Percentiles rank a stretch among this genome's conserved stretches.
These are phyloP conservation scores for Heliamphora exappendiculata DNA, from an alignment of 148 eudicot species.

Conservation along the genomic window DNA sequence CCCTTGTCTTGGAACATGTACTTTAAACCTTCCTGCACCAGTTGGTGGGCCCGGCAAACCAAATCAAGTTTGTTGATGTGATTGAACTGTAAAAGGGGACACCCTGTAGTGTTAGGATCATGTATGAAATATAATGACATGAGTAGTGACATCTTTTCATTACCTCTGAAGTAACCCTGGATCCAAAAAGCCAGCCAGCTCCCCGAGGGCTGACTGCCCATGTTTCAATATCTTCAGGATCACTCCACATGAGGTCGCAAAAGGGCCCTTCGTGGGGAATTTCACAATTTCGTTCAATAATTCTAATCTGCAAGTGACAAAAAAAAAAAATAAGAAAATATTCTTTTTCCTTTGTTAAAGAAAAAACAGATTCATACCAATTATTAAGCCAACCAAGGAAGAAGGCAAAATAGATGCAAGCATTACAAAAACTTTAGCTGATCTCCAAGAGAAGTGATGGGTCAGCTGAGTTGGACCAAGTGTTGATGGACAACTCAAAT, in stretches of 20 bases:
- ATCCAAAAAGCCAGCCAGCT: conserved; percentile 99
- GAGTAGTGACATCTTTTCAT: neutral
- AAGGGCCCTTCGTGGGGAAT: conserved; percentile 99
- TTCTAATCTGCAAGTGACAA: conserved; percentile 59
- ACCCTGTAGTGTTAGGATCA: conserved; percentile 15
- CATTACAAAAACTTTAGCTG: neutral
- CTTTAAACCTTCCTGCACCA: conserved; percentile 98
- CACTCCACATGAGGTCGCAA: conserved; percentile 99
- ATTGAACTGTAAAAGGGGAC: conserved; percentile 61
- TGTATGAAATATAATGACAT: neutral
- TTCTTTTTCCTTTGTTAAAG: too few species aligned
- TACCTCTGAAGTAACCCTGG: conserved; percentile 97
- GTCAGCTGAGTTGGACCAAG: neutral
- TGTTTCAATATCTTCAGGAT: conserved; percentile 99
- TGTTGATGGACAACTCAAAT: neutral
- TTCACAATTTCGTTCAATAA: conserved; percentile 90
- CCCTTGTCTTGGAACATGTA: conserved; percentile 99
- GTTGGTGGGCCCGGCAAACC: conserved; percentile 99
- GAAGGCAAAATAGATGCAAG: neutral
- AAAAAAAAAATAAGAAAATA: neutral
- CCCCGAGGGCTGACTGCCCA: conserved; percentile 99
- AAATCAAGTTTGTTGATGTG: conserved; percentile 96
- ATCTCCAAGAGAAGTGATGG: neutral
- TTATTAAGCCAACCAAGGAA: neutral
- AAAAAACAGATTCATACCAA: neutral